These are phyloP conservation scores for Chlamydomonas incerta DNA, from an alignment of 139 green algal species.

Conservation along the genomic window DNA sequence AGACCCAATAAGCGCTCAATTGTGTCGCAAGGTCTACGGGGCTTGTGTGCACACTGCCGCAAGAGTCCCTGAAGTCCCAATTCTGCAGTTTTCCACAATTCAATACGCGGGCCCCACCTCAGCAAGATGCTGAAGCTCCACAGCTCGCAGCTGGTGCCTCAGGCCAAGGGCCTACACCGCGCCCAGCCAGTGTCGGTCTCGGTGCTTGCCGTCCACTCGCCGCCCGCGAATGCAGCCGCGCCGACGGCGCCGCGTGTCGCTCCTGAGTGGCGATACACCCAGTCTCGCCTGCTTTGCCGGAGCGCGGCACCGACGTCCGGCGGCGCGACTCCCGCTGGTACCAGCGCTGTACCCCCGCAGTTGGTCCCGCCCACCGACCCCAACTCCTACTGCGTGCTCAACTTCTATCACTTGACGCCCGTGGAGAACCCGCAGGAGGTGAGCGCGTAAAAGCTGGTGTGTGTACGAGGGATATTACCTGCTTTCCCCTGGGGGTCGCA, in stretches of 20 bases:
- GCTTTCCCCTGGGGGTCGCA: too few species aligned
- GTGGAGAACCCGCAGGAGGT: conserved; percentile 76
- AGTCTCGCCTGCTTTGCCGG: not conserved
- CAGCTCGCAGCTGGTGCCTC: not conserved
- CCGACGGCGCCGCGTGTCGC: not conserved
- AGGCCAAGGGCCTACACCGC: not conserved
- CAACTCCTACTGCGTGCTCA: conserved; percentile 79
- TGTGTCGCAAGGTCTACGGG: too few species aligned
- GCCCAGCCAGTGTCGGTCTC: not conserved
- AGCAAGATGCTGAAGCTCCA: conserved; percentile 2
- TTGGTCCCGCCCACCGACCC: conserved; percentile 11
- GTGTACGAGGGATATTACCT: too few species aligned
- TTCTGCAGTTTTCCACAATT: too few species aligned
- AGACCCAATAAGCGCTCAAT: too few species aligned
- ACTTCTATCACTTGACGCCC: conserved; percentile 96
- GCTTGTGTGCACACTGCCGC: too few species aligned
- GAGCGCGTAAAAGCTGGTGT: not conserved
- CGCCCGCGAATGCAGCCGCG: not conserved
- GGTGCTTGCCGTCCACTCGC: not conserved
- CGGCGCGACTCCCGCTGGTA: not conserved
- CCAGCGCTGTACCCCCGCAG: conserved; percentile 1
- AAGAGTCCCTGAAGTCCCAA: too few species aligned
- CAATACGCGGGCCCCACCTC: too few species aligned
- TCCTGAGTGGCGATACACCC: not conserved
- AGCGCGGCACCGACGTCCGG: not conserved